Evolutionary conservation across 148 eudicot species (phyloP).

Genomic region (Rhododendron molle): DNA sequence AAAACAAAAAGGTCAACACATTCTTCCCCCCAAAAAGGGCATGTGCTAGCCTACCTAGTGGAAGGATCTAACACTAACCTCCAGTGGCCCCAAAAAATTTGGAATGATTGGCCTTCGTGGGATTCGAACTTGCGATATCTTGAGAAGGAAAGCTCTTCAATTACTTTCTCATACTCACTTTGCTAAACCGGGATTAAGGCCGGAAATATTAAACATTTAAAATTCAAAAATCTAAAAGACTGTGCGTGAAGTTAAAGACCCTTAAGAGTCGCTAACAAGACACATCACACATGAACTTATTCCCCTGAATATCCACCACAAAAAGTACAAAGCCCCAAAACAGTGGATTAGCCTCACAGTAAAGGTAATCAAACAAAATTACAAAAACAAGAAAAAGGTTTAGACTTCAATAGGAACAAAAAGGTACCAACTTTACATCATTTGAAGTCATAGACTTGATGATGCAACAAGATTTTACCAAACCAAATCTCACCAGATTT

Average conservation of each 20-base stretch:
- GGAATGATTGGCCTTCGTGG: neutral
- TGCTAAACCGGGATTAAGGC: too few species aligned
- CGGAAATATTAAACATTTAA: constrained; percentile 5
- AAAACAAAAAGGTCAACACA: constrained; percentile 38
- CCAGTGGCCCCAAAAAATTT: neutral
- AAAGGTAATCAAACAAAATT: constrained; percentile 19
- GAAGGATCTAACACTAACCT: constrained; percentile 20
- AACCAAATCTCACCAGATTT: neutral
- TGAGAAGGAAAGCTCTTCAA: neutral
- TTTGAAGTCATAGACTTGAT: neutral
- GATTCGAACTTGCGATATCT: neutral
- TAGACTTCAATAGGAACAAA: constrained; percentile 14
- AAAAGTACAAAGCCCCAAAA: neutral
- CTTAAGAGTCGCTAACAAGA: constrained; percentile 31
- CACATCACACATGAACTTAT: constrained; percentile 28
- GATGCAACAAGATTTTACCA: neutral
- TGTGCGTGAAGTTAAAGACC: constrained; percentile 17
- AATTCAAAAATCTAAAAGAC: neutral
- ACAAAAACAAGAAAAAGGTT: constrained; percentile 21
- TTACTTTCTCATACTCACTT: neutral
- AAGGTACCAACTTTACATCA: constrained; percentile 22
- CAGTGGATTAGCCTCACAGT: neutral
- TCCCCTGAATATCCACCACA: constrained; percentile 16
- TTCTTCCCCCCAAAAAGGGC: constrained; percentile 15
- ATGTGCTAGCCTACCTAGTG: constrained; percentile 53